Percentiles rank a stretch among this genome's conserved stretches.
These are phyloP conservation scores for Cornus florida DNA, from an alignment of 148 eudicot species.

Conservation along the genomic window DNA sequence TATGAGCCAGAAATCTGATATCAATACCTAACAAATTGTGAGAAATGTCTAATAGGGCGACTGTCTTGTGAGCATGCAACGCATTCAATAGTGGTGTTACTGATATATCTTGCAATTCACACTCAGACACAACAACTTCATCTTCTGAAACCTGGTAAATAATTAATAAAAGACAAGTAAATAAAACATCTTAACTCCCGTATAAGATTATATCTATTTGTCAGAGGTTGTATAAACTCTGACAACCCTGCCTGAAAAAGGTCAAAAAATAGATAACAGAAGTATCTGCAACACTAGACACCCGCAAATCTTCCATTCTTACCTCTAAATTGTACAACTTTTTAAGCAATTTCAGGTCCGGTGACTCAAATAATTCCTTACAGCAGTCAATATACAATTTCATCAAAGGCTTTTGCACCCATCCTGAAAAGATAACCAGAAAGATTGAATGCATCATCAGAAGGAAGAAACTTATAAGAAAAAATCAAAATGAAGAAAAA, in stretches of 20 bases:
- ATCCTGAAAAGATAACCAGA: slow-evolving; percentile 44
- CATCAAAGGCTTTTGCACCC: slow-evolving; percentile 85
- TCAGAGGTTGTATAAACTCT: not conserved
- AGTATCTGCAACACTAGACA: not conserved
- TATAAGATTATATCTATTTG: not conserved
- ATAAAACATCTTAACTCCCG: not conserved
- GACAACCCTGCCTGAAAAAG: not conserved
- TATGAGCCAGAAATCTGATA: not conserved
- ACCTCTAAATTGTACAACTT: slow-evolving; percentile 81
- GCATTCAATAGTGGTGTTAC: slow-evolving; percentile 80
- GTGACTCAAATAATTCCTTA: slow-evolving; percentile 58
- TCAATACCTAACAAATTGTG: slow-evolving; percentile 82
- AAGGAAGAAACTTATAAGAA: not conserved
- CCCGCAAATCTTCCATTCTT: slow-evolving; percentile 3
- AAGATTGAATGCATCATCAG: not conserved
- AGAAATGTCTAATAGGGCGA: slow-evolving; percentile 76
- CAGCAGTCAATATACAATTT: slow-evolving; percentile 79
- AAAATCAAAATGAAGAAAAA: not conserved
- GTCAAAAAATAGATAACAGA: not conserved
- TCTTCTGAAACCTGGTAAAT: slow-evolving; percentile 79
- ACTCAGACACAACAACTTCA: slow-evolving; percentile 75
- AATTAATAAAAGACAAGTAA: not conserved
- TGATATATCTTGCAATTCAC: slow-evolving; percentile 81
- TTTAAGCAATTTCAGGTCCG: slow-evolving; percentile 71
- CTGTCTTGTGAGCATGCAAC: slow-evolving; percentile 65